These are phyloP conservation scores for Gloeostereum incarnatum DNA, from an alignment of 768 basidiomycete species.

Conservation along the genomic window DNA sequence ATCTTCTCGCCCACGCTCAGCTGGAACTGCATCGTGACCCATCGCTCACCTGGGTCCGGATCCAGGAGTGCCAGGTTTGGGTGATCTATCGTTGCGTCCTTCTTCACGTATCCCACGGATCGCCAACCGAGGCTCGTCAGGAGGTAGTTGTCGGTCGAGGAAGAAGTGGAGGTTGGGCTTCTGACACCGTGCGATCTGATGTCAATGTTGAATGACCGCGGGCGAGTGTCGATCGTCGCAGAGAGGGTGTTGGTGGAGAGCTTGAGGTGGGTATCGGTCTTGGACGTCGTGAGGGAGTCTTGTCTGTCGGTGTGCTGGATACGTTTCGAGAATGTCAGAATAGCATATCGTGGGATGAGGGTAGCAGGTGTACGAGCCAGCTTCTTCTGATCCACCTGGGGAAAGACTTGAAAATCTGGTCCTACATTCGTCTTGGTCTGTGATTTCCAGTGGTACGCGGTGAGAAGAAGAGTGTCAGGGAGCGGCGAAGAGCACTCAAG, in stretches of 20 bases:
- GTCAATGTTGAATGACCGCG: conserved; percentile 19
- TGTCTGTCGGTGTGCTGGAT: conserved; percentile 7
- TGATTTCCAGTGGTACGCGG: conserved; percentile 21
- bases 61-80: conserved; percentile 13
- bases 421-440: conserved; percentile 12
- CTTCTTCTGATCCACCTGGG: conserved; percentile 13
- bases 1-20: conserved; percentile 32
- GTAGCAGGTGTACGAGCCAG: conserved; percentile 8
- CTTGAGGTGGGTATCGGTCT: conserved; percentile 13
- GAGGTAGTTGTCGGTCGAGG: conserved; percentile 12
- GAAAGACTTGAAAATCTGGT: conserved; percentile 21
- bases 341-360: background rate
- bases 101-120: conserved; percentile 20
- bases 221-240: conserved; percentile 18
- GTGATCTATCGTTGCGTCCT: conserved; percentile 12
- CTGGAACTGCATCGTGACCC: conserved; percentile 25
- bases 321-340: too few species aligned
- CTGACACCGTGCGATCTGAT: conserved; percentile 13
- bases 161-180: conserved; percentile 14
- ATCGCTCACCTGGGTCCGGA: conserved; percentile 15
- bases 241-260: conserved; percentile 15
- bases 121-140: conserved; percentile 21
- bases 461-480: conserved; percentile 21
- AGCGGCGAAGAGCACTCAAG: conserved; percentile 20
- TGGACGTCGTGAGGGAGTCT: conserved; percentile 11